Percentiles rank a stretch among this genome's conserved stretches.
Conservation (phyloP, 2,329 filamentous ascomycete genomes). For the Ophiostoma himal-ulmi region DNA sequence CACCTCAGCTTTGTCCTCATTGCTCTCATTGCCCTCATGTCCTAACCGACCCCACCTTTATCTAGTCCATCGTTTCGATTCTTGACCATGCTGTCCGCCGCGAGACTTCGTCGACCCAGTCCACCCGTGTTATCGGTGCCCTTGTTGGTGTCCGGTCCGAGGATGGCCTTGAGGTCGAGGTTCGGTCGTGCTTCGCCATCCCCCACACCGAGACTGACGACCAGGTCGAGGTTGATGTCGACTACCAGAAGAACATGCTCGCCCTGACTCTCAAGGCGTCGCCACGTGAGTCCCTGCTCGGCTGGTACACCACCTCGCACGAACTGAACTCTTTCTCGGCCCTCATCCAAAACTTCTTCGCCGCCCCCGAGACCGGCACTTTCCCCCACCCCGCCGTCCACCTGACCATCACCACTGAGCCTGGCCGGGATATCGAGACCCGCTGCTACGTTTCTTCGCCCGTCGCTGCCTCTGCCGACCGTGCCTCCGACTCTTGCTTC, state of each 20-base stretch:
- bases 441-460: constrained; percentile 93
- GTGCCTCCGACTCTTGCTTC: constrained; percentile 89
- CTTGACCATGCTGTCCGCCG: constrained; percentile 91
- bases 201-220: constrained; percentile 97
- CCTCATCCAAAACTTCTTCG: constrained; percentile 99
- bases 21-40: not conserved
- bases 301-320: constrained; percentile 96
- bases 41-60: constrained; percentile 6
- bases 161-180: constrained; percentile 94
- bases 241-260: constrained; percentile 99
- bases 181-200: constrained; percentile 94
- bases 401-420: constrained; percentile 85
- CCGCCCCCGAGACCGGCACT: constrained; percentile 90
- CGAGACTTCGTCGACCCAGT: constrained; percentile 67
- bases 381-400: constrained; percentile 97
- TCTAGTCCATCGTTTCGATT: constrained; percentile 65
- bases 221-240: constrained; percentile 98
- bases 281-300: constrained; percentile 87
- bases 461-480: constrained; percentile 89
- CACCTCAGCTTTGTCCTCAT: not conserved
- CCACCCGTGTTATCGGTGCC: constrained; percentile 93
- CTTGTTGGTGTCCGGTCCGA: constrained; percentile 89
- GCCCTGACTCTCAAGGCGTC: constrained; percentile 88
- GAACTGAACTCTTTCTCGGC: constrained; percentile 98
- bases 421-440: constrained; percentile 82